Percentiles rank a stretch among this genome's conserved stretches.
Evolutionary conservation across 768 basidiomycete genomes (phyloP).

Genomic region (Phlegmacium glaucopus): DNA sequence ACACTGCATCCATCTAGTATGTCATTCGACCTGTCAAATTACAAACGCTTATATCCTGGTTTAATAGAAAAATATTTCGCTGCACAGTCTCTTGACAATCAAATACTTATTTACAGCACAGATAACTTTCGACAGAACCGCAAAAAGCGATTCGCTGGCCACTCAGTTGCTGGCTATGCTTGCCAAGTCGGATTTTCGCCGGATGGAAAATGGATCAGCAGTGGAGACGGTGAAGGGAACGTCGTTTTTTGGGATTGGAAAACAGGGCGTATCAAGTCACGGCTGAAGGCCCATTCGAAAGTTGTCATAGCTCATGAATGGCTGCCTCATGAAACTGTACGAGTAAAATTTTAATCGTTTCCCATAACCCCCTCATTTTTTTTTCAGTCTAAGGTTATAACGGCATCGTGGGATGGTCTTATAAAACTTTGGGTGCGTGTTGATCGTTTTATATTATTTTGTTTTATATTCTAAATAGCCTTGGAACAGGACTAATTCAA

Average conservation of each 20-base stretch:
- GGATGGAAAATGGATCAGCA: conserved; percentile 97
- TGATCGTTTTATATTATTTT: background rate
- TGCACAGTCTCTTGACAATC: conserved; percentile 96
- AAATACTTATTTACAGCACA: conserved; percentile 95
- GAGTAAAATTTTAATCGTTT: conserved; percentile 48
- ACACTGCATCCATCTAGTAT: conserved; percentile 91
- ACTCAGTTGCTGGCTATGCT: conserved; percentile 95
- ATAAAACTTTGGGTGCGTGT: conserved; percentile 93
- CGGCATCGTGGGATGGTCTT: conserved; percentile 95
- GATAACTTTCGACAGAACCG: conserved; percentile 99
- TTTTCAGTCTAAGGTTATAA: conserved; percentile 89
- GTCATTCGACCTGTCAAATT: conserved; percentile 31
- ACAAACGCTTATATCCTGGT: conserved; percentile 6
- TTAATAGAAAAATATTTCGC: conserved; percentile 88
- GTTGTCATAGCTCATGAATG: conserved; percentile 98
- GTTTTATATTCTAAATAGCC: background rate
- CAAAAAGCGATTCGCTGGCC: conserved; percentile 97
- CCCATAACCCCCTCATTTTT: conserved; percentile 18
- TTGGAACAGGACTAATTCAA: background rate
- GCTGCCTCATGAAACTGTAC: conserved; percentile 94
- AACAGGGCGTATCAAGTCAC: conserved; percentile 91
- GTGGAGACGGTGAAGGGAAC: conserved; percentile 93
- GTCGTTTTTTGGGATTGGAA: conserved; percentile 99
- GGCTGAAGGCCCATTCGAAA: conserved; percentile 85
- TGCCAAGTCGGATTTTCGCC: conserved; percentile 97